Base-by-base conservation (phyloP, 2,329 filamentous ascomycete genomes). In the Trichoderma atrobrunneum region DNA sequence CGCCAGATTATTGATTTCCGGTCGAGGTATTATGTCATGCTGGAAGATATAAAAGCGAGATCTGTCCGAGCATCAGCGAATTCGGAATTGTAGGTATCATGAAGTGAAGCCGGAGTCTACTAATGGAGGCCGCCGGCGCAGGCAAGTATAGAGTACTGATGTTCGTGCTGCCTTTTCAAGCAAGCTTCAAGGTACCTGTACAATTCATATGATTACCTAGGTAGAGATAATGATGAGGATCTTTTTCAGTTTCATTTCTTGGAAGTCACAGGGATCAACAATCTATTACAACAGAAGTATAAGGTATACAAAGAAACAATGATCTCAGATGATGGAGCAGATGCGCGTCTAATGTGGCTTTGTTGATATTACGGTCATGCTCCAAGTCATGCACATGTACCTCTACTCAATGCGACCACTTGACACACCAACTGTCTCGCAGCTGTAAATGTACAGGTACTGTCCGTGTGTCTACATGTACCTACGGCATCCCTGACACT, bases 51-150 rank as follows among this genome's bases (percentile, higher is more conserved):
- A 0, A 21, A 60, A 32, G 65, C 48, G 65, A 60, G 18, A 48
- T 48, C 28, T 34, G 32, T 36, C 28, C 39, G 10, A 54, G 51
- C 21, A 21, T 1, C 48, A n/a, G 63, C 28, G 21, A 32, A 28
- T 30, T 63, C 36, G 60, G 43, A 65, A 14, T 32, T 34, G 36
- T 24, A n/a, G n/a, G n/a, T n/a, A 16, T 30, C 8, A 24, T 21
- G 4, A 30, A 61, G 48, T 32, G 56, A 61, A 51, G n/a, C 21
- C 66, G 66, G 66, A 69, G 56, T 51, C 66, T 61, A 69, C n/a
- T 69, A 69, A 60, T 69, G 56, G 56, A 69, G 26, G 56, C 66
- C 66, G 66, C 64, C 32, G 32, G 36, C 43, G 4, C 43, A 54
- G 8, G 43, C 36, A 48, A 24, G 48, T 28, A 57, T 57, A 16